phyloP scores from a whole-genome alignment of 1,284 basidiomycete species.

The Takashimella koratensis region DNA sequence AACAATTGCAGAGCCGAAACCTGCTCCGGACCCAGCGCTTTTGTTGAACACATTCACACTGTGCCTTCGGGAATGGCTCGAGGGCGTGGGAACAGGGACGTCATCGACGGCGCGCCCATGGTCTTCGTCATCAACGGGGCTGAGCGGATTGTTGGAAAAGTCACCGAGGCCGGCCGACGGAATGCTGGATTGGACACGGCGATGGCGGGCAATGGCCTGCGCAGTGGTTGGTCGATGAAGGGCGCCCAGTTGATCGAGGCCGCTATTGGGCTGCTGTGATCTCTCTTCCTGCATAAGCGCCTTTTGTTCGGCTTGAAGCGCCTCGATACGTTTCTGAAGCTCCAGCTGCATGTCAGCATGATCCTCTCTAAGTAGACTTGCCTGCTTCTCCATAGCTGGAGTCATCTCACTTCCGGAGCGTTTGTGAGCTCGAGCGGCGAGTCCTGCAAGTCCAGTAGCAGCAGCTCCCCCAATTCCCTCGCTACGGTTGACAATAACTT shows the following conservation, averaged over 20 bases:
- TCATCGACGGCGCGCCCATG: not conserved
- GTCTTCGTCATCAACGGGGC: not conserved
- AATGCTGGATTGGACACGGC: slow-evolving; percentile 76
- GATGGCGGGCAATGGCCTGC: slow-evolving; percentile 57
- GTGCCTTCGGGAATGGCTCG: slow-evolving; percentile 86
- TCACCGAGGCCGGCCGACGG: slow-evolving; percentile 32
- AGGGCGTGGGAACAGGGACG: slow-evolving; percentile 31
- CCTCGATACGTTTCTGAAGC: slow-evolving; percentile 84
- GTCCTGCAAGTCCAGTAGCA: slow-evolving; percentile 42
- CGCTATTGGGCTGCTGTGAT: slow-evolving; percentile 66
- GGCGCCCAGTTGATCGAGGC: slow-evolving; percentile 47
- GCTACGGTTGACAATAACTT: slow-evolving; percentile 30
- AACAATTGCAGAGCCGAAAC: slow-evolving; percentile 31
- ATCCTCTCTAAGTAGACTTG: slow-evolving; percentile 39
- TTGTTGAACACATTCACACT: slow-evolving; percentile 75
- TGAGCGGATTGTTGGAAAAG: not conserved
- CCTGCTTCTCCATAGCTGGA: slow-evolving; percentile 76
- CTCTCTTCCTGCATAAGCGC: slow-evolving; percentile 81
- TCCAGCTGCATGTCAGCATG: slow-evolving; percentile 61
- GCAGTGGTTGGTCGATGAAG: slow-evolving; percentile 20
- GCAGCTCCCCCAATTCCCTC: slow-evolving; percentile 41
- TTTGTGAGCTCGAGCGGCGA: slow-evolving; percentile 50
- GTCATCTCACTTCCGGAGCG: slow-evolving; percentile 64
- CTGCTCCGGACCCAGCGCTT: slow-evolving; percentile 31
- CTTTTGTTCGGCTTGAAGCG: slow-evolving; percentile 81